These are phyloP conservation scores for Candida vaughaniae DNA, from an alignment of 805 yeast species.

Conservation along the genomic window DNA sequence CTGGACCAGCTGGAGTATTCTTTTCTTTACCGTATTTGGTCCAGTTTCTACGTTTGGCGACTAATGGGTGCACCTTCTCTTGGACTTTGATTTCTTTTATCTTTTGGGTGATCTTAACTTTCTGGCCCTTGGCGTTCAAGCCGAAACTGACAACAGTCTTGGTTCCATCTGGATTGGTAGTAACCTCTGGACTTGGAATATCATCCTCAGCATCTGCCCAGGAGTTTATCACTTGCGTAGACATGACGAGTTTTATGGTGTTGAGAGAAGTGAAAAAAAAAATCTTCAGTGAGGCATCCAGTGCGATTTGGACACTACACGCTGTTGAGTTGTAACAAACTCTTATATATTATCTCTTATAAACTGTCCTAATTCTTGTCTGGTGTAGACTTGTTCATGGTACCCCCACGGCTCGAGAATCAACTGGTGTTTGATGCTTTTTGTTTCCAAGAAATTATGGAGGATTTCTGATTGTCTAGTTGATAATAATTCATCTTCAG, in stretches of 20 bases:
- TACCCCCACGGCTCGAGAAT: slow-evolving; percentile 47
- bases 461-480: slow-evolving; percentile 48
- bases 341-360: neutral
- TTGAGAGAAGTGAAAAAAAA: slow-evolving; percentile 5
- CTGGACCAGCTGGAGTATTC: slow-evolving; percentile 77
- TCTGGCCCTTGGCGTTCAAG: slow-evolving; percentile 74
- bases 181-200: slow-evolving; percentile 71
- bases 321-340: no score
- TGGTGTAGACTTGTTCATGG: slow-evolving; percentile 64
- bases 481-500: slow-evolving; percentile 63
- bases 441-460: slow-evolving; percentile 27
- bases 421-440: slow-evolving; percentile 2
- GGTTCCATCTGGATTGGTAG: slow-evolving; percentile 81
- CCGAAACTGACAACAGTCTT: slow-evolving; percentile 81
- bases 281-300: slow-evolving; percentile 7
- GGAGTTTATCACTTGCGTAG: slow-evolving; percentile 40
- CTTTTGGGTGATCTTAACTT: slow-evolving; percentile 83
- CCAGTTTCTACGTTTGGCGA: slow-evolving; percentile 91
- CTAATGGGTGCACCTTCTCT: slow-evolving; percentile 79
- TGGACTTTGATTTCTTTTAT: slow-evolving; percentile 73
- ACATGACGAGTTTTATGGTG: slow-evolving; percentile 18
- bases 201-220: slow-evolving; percentile 80
- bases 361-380: slow-evolving; percentile 33
- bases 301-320: neutral
- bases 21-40: slow-evolving; percentile 81